Base-by-base conservation (phyloP, 169 alveolate species). In the Pseudocohnilembus persalinus region DNA sequence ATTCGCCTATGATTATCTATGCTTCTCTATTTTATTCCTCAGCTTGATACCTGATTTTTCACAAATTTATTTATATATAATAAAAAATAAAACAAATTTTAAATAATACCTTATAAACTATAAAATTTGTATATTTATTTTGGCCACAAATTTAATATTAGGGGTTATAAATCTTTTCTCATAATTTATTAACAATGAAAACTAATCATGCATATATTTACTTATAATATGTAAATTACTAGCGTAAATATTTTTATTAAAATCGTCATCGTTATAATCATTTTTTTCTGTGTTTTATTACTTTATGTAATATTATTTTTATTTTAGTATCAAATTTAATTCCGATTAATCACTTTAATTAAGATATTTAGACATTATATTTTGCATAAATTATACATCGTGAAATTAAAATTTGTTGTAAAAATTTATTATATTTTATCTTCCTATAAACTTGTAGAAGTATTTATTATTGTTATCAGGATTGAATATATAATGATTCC, bases 1-100 rank as follows among this genome's bases (percentile, higher is more conserved):
- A 49, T 32, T 79, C 84, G 29, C 84, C 84, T 29, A 79, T 79
- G 0, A 79, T 79, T 49, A 34, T 79, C 20, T 79, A 64, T 24
- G 49, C 15, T 34, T 79, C 34, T 79, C 63, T 75, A 79, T 79
- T 68, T 31, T 79, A 79, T 79, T 79, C 84, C 29, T 79, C 84
- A 63, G 84, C 84, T 25, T 49, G 49, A 64, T 79, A 79, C 63
- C 84, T 79, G 26, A 11, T 49, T 49, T 49, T 49, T 4, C 4
- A 49, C 20, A 49, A 49, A 11, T 11, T 11, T 49, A 49, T 11
- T 11, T 20, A 49, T 11, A 49, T 49, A 49, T 11, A 4, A 49
- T 49, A 49, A 49, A 49, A 11, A 49, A 49, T 49, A 49, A 11
- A 49, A 49, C 26, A 49, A 11, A 49, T 11, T 11, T 11, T 49